Evolutionary conservation across 768 basidiomycete species (phyloP), one percentile per base, ranked within the genome.

Genomic region (Coprinellus micaceus): DNA sequence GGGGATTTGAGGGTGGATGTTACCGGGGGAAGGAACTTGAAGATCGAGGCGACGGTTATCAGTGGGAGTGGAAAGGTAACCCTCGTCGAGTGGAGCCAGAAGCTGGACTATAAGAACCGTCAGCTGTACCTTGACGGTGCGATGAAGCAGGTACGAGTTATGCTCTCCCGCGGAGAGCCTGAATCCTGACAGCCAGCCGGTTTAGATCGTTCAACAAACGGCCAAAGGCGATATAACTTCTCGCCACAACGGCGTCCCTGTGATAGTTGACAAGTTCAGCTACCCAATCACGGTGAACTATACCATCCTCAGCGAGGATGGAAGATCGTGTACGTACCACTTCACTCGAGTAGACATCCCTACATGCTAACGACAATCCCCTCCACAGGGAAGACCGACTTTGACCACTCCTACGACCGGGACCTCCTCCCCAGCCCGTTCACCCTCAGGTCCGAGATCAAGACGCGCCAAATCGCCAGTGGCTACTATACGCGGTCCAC

Each of bases 321-420:
- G 67, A 25, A 68, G 64, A 19, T 70, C 62, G 59, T 80, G 76
- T 79, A 61, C 40, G 74, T 64, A 28, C 45, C n/a, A 26, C 21
- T 21, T 33, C 9, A 21, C 47, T 44, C 43, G 10, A 21, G 24
- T 24, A 3, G 15, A 13, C 17, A 50, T 15, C 10, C 15, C 29
- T 17, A 13, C 21, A 13, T 4, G 2, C 29, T 9, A 13, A 36
- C 48, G 30, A 33, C 26, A 4, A 13, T 6, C 17, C 5, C 17
- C 30, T 1, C 6, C 17, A 25, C 22, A 88, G 85, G 80, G 63
- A 73, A 74, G 49, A 70, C 77, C 10, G 62, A 65, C 2, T 78
- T 91, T 56, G 86, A 91, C 61, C 89, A 89, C 63, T 85, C 84
- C 0, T 91, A 89, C 63, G 68, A 82, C 49, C 82, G 88, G 22